Evolutionary conservation across 345 rosid species (phyloP).

Genomic region (Aethionema arabicum): DNA sequence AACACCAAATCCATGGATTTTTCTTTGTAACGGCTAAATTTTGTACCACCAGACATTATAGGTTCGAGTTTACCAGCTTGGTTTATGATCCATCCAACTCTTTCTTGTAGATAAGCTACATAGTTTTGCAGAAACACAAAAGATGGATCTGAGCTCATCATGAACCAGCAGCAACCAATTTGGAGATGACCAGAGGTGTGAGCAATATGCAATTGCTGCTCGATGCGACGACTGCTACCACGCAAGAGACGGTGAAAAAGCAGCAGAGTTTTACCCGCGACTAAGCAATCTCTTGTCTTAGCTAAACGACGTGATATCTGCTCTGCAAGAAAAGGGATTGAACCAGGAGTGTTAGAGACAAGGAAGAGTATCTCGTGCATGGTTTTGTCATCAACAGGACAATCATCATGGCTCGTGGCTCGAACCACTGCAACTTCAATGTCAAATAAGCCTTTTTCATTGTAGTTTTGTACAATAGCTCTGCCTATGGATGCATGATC

Average conservation of each 20-base stretch:
- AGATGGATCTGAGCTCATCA: constrained; percentile 30
- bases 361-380: constrained; percentile 85
- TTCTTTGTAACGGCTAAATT: constrained; percentile 47
- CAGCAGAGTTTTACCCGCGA: constrained; percentile 73
- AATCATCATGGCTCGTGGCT: constrained; percentile 67
- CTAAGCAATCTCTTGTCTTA: constrained; percentile 63
- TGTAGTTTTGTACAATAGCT: constrained; percentile 56
- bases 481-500: constrained; percentile 80
- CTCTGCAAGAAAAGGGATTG: constrained; percentile 75
- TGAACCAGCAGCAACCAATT: constrained; percentile 47
- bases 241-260: constrained; percentile 81
- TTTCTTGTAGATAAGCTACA: constrained; percentile 68
- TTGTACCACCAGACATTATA: constrained; percentile 41
- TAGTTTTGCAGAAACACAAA: constrained; percentile 54
- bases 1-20: constrained; percentile 56
- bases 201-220: constrained; percentile 58
- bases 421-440: constrained; percentile 77
- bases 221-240: constrained; percentile 74
- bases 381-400: constrained; percentile 64
- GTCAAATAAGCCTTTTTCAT: constrained; percentile 50
- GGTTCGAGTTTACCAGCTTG: constrained; percentile 90
- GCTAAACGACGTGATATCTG: constrained; percentile 70
- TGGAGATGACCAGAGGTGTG: constrained; percentile 74
- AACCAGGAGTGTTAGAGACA: constrained; percentile 61
- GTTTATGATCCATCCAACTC: constrained; percentile 78